Evolutionary conservation across 768 basidiomycete species (phyloP).

Genomic region (Boletus edulis): DNA sequence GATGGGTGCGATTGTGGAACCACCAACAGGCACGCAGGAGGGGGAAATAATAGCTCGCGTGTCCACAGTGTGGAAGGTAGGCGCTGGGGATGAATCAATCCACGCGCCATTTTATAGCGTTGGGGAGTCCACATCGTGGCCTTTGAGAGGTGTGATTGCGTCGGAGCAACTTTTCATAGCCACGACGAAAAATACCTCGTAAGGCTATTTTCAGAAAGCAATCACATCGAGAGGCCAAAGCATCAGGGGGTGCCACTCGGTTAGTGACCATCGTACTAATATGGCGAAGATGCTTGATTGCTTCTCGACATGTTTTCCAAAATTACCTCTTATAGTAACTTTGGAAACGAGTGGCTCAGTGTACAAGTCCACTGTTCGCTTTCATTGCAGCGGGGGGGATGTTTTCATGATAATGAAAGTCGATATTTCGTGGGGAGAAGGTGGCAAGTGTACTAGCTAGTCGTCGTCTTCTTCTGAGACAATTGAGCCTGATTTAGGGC

Average conservation of each 20-base stretch:
- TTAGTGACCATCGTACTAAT: slow-evolving; percentile 8
- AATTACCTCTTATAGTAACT: slow-evolving; percentile 4
- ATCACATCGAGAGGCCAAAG: slow-evolving; percentile 17
- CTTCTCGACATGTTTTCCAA: slow-evolving; percentile 10
- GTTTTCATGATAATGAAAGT: neutral
- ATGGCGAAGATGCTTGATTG: slow-evolving; percentile 19
- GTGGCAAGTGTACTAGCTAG: neutral
- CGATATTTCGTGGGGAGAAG: neutral
- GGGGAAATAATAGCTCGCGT: neutral
- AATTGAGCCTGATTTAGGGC: neutral
- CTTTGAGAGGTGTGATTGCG: slow-evolving; percentile 23
- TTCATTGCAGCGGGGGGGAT: neutral
- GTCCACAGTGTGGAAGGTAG: neutral
- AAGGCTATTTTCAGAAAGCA: slow-evolving; percentile 16
- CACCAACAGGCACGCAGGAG: neutral
- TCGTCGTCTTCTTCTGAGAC: slow-evolving; percentile 3
- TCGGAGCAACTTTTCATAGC: slow-evolving; percentile 20
- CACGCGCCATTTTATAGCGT: slow-evolving; percentile 17
- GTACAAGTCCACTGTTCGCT: neutral
- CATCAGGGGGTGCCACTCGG: slow-evolving; percentile 21
- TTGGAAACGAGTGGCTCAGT: slow-evolving; percentile 1
- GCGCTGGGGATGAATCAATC: neutral
- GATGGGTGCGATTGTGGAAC: neutral
- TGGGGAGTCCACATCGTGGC: slow-evolving; percentile 9
- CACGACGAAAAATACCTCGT: slow-evolving; percentile 21